Evolutionary conservation across 306 rosid genomes (phyloP), one percentile per base, ranked within the genome.

Genomic region (Trichosanthes cucumerina): DNA sequence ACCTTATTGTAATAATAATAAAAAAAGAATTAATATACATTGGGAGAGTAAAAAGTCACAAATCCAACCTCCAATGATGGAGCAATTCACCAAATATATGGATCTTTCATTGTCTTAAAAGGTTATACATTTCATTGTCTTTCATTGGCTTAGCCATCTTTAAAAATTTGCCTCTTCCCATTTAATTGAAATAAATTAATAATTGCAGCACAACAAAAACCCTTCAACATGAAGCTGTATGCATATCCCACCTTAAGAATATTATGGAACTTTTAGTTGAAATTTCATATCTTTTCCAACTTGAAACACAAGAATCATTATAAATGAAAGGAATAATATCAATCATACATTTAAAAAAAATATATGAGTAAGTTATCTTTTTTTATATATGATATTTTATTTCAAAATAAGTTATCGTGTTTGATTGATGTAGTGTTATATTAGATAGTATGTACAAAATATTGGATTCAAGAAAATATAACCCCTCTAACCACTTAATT

Each of bases 71-170:
- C 72, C 0, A 11, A n/a, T n/a, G 50, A 68, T 68, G 50, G 72
- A 36, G 44, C 72, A 65, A 53, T 80, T 68, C 53, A 68, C 75
- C 75, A 68, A 68, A 43, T 59, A 59, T 47, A 26, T 70, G 6
- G 12, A 70, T 44, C 4, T 15, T 70, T 24, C 54, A 23, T 70
- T 70, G 12, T 12, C n/a, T 43, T 70, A 43, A 70, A 70, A 70
- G 12, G n/a, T 12, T 43, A 43, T 33, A 70, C 56, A 21, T 43
- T 41, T 23, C 54, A 43, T 52, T 4, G 6, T 54, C 21, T 43
- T 41, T 23, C 54, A 43, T 52, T 4, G 6, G 18, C 26, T 8
- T 7, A 38, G 46, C 24, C 49, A 16, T 65, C 69, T 62, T 52
- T 12, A 41, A 62, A 62, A 26, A 6, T 31, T 31, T 62, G n/a